A percentile compares a stretch with the other conserved stretches of the same genome.
These are phyloP conservation scores for Lojkania enalia DNA, from an alignment of 2,329 filamentous ascomycete genomes.

Conservation along the genomic window DNA sequence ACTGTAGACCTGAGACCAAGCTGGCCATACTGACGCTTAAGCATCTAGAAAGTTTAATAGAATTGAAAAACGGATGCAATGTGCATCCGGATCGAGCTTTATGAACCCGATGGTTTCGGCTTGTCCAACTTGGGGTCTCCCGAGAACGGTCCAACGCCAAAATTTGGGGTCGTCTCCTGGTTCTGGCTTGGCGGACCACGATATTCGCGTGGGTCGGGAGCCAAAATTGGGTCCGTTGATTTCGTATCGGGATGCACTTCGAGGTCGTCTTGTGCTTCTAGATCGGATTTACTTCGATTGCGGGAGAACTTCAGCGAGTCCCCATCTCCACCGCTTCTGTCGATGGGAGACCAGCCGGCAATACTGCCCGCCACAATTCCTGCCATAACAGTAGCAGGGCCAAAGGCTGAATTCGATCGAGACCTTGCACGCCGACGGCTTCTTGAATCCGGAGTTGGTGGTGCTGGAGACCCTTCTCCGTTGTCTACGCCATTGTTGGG, in stretches of 20 bases:
- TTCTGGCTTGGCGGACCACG: slow-evolving; percentile 50
- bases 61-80: too few relatives aligned
- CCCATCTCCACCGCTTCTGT: slow-evolving; percentile 51
- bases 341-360: slow-evolving; percentile 75
- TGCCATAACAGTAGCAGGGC: slow-evolving; percentile 78
- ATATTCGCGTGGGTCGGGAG: slow-evolving; percentile 46
- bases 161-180: slow-evolving; percentile 49
- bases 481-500: slow-evolving; percentile 57
- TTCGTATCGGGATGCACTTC: slow-evolving; percentile 56
- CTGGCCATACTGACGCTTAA: too few relatives aligned
- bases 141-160: slow-evolving; percentile 47
- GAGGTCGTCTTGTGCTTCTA: slow-evolving; percentile 49
- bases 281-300: slow-evolving; percentile 40
- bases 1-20: too few relatives aligned
- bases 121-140: slow-evolving; percentile 42
- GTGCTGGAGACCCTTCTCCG: slow-evolving; percentile 47
- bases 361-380: slow-evolving; percentile 78
- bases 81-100: too few relatives aligned
- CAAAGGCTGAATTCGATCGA: slow-evolving; percentile 72
- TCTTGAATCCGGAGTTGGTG: slow-evolving; percentile 58
- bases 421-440: slow-evolving; percentile 65
- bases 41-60: too few relatives aligned
- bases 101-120: slow-evolving; percentile 13
- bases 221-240: slow-evolving; percentile 52
- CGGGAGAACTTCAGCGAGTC: slow-evolving; percentile 46